Conservation (phyloP, 75 land plant species). For the Ceratopteris richardii region DNA sequence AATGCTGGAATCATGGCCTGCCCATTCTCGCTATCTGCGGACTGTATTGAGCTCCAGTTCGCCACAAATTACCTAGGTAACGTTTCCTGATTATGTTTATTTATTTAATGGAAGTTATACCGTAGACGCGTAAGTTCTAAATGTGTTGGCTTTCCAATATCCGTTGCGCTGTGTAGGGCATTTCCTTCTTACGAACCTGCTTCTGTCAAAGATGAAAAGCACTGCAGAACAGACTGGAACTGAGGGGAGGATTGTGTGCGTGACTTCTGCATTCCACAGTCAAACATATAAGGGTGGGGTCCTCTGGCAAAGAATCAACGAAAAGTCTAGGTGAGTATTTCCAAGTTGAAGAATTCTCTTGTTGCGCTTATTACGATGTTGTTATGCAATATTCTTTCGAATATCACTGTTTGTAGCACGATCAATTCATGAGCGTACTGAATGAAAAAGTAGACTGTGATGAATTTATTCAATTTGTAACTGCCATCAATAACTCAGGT, state of each 20-base stretch:
- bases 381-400: slow-evolving; percentile 2
- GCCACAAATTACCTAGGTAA: slow-evolving; percentile 63
- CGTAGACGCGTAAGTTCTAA: not conserved
- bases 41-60: slow-evolving; percentile 51
- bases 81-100: not conserved
- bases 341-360: too few relatives aligned
- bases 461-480: too few relatives aligned
- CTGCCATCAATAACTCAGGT: not conserved
- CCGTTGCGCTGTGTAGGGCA: slow-evolving; percentile 41
- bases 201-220: slow-evolving; percentile 47
- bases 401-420: too few relatives aligned
- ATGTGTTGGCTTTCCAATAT: not conserved
- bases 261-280: slow-evolving; percentile 48
- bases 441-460: not conserved
- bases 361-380: too few relatives aligned
- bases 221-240: slow-evolving; percentile 42
- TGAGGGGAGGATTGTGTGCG: slow-evolving; percentile 61
- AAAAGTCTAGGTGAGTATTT: slow-evolving; percentile 29
- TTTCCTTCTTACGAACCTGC: slow-evolving; percentile 66
- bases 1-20: slow-evolving; percentile 66
- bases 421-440: not conserved
- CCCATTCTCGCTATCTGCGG: slow-evolving; percentile 47
- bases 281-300: slow-evolving; percentile 39
- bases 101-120: not conserved
- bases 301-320: slow-evolving; percentile 49